Evolutionary conservation across 2,329 filamentous ascomycete species (phyloP), one percentile per base, ranked within the genome.

Genomic region (Fusarium vanettenii): DNA sequence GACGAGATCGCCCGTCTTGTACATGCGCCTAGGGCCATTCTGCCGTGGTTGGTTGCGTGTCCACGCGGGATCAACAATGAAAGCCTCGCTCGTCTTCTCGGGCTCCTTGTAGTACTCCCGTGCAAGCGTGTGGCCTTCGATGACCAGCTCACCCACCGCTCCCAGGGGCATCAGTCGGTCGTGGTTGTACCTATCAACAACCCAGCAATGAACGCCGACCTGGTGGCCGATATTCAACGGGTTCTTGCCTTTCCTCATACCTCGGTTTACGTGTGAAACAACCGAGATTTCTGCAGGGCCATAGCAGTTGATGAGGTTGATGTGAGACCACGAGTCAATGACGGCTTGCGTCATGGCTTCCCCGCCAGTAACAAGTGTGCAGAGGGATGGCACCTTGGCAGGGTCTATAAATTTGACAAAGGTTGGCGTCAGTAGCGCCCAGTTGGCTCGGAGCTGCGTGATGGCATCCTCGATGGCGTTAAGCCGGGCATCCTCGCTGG

Each of bases 101-200:
- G 78, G 62, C 6, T 82, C 79, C 60, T 88, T 86, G 27, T 88
- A 79, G 68, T 90, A 90, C 43, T 87, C 87, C 18, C 85, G 80
- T 18, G 86, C 87, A 11, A 90, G 84, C 0, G 84, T 84, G 52
- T 71, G 60, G 14, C 76, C 65, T 55, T 84, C 84, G 10, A 87
- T 77, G 4, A 83, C 66, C 3, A 85, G 65, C 72, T 85, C 84
- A 0, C 82, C 82, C 0, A 80, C 61, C 0, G 73, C 74, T 1
- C 82, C 82, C 2, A 83, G 41, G 0, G 82, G 80, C 52, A 78
- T 72, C 1, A 83, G 76, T 2, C 72, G 66, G 25, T 81, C 18
- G 35, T 75, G 70, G 25, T 82, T 74, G 16, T 75, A 65, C 1
- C 69, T 60, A 9, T 81, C 77, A 5, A 79, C 77, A 27, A 83